phyloP scores from a whole-genome alignment of 2,329 filamentous ascomycete genomes.

The Pseudogymnoascus sp. region DNA sequence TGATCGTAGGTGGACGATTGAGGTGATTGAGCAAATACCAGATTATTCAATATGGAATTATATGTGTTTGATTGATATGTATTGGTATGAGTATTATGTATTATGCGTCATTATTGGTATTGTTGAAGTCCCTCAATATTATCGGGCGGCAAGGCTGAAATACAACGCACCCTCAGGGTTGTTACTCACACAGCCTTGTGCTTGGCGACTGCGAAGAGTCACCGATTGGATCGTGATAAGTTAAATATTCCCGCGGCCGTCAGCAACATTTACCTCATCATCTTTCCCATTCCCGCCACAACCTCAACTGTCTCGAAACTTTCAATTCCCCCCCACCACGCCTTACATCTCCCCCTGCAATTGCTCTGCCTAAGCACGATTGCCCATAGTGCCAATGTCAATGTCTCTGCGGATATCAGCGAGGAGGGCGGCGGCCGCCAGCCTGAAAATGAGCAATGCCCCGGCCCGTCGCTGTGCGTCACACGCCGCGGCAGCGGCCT shows the following conservation, averaged over 20 bases:
- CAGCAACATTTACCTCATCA: not conserved
- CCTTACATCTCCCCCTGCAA: slow-evolving; percentile 4
- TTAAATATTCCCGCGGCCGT: not conserved
- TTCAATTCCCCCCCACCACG: not conserved
- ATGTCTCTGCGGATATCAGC: slow-evolving; percentile 16
- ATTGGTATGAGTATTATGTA: not conserved
- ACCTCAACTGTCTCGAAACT: not conserved
- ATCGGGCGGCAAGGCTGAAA: not conserved
- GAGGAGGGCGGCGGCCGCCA: slow-evolving; percentile 20
- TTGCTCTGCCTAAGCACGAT: slow-evolving; percentile 10
- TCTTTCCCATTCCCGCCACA: not conserved
- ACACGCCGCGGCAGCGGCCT: slow-evolving; percentile 28
- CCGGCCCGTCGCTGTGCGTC: slow-evolving; percentile 23
- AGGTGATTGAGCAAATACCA: slow-evolving; percentile 5
- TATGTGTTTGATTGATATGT: not conserved
- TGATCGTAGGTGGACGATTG: not conserved
- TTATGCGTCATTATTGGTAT: too few species aligned
- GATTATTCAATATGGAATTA: slow-evolving; percentile 5
- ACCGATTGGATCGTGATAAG: slow-evolving; percentile 2
- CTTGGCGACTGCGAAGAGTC: slow-evolving; percentile 5
- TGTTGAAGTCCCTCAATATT: not conserved
- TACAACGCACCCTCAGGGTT: not conserved
- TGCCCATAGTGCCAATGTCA: slow-evolving; percentile 6
- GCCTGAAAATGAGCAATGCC: slow-evolving; percentile 20
- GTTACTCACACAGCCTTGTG: not conserved